phyloP scores from a whole-genome alignment of 305 asterid species.

The Fraxinus floribunda region DNA sequence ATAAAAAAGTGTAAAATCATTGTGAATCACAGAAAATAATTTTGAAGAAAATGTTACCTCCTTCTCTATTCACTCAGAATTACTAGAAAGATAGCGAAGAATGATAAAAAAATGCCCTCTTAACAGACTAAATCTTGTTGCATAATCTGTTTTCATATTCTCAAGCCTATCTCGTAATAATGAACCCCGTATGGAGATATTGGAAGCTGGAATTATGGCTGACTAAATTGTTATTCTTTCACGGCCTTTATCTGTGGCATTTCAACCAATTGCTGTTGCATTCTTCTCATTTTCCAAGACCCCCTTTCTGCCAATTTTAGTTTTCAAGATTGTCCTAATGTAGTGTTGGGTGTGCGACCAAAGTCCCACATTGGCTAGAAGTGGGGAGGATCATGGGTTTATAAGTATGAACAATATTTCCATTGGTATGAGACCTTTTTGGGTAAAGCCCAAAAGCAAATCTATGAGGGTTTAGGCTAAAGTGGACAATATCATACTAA shows the following conservation, averaged over 20 bases:
- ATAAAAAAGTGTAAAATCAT: neutral
- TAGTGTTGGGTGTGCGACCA: too few species aligned
- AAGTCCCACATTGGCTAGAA: too few species aligned
- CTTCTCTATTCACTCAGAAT: neutral
- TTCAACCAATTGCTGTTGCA: neutral
- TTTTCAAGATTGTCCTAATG: neutral
- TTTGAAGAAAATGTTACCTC: neutral
- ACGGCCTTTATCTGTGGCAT: neutral
- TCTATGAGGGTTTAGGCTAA: too few species aligned
- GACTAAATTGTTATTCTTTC: neutral
- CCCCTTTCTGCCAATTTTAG: neutral
- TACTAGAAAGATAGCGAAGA: neutral
- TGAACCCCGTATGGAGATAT: neutral
- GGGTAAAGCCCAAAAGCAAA: too few species aligned
- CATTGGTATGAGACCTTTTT: too few species aligned
- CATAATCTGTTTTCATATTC: neutral
- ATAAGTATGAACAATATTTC: too few species aligned
- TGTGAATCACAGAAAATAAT: neutral
- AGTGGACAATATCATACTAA: too few species aligned
- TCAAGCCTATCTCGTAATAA: neutral
- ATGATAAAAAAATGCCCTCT: neutral
- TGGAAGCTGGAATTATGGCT: neutral
- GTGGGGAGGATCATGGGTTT: too few species aligned
- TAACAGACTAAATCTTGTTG: neutral
- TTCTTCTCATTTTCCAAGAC: neutral